These are phyloP conservation scores for Scutellospora calospora DNA, from an alignment of 371 early-diverging fungal species.

Conservation along the genomic window DNA sequence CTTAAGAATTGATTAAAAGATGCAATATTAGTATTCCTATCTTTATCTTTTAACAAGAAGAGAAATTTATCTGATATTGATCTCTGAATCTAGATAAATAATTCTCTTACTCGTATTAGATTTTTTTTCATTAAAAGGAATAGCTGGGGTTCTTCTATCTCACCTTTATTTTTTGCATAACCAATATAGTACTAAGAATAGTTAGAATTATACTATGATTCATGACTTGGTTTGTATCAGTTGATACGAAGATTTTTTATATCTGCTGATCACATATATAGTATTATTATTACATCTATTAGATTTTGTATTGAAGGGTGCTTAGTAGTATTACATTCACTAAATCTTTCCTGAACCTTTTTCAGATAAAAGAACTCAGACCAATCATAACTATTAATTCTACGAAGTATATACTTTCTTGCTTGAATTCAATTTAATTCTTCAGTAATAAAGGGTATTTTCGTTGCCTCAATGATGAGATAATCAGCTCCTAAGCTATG, in stretches of 20 bases:
- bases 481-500: too few relatives aligned
- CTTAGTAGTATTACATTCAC: slow-evolving; percentile 2
- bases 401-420: too few relatives aligned
- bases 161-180: slow-evolving; percentile 33
- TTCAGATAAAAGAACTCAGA: too few relatives aligned
- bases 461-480: too few relatives aligned
- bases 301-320: slow-evolving; percentile 31
- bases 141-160: too few relatives aligned
- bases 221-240: neutral
- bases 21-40: neutral
- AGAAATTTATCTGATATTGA: slow-evolving; percentile 31
- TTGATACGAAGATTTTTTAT: slow-evolving; percentile 31
- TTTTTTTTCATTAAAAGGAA: slow-evolving; percentile 34
- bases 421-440: too few relatives aligned
- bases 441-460: too few relatives aligned
- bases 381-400: too few relatives aligned
- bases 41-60: too few relatives aligned
- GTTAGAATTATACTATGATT: slow-evolving; percentile 28
- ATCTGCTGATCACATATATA: too few relatives aligned
- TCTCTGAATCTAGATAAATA: slow-evolving; percentile 31
- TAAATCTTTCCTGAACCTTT: slow-evolving; percentile 38
- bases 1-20: neutral
- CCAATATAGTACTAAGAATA: neutral
- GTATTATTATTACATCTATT: slow-evolving; percentile 35
- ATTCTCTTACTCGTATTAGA: slow-evolving; percentile 32